A percentile compares a stretch with the other conserved stretches of the same genome.
Conservation (phyloP, 2,329 filamentous ascomycete species). For the Xylariaceae sp. region DNA sequence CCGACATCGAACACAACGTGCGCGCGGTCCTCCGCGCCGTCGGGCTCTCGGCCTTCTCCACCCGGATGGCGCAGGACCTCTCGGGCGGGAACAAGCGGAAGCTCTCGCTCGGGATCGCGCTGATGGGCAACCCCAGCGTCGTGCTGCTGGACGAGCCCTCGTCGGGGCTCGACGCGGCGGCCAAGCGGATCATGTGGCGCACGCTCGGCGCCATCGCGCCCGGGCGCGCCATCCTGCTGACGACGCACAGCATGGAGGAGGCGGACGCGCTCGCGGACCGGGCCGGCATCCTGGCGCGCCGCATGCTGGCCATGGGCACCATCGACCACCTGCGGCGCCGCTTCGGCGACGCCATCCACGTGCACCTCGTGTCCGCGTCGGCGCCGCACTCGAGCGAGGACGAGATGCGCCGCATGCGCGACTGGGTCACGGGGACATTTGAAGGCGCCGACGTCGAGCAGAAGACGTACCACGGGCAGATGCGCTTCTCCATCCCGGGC, state of each 20-base stretch:
- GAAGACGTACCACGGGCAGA: conserved; percentile 75
- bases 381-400: conserved; percentile 65
- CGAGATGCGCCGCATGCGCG: conserved; percentile 59
- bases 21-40: conserved; percentile 71
- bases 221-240: conserved; percentile 77
- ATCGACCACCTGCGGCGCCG: conserved; percentile 63
- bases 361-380: conserved; percentile 69
- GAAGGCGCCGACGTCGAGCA: conserved; percentile 61
- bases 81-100: conserved; percentile 95
- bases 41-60: conserved; percentile 61
- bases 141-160: conserved; percentile 84
- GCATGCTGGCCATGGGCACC: conserved; percentile 79
- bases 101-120: conserved; percentile 75
- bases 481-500: conserved; percentile 71
- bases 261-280: conserved; percentile 79
- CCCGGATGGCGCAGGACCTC: conserved; percentile 69
- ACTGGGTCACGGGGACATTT: conserved; percentile 58
- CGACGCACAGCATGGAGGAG: conserved; percentile 94
- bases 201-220: conserved; percentile 67
- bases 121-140: conserved; percentile 87
- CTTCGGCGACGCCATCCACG: conserved; percentile 71
- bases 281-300: conserved; percentile 76
- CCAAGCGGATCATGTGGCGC: conserved; percentile 89
- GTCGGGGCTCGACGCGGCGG: conserved; percentile 81
- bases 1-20: conserved; percentile 70